Evolutionary conservation across 495 filamentous ascomycete genomes (phyloP).

Genomic region (Neurospora pannonica): DNA sequence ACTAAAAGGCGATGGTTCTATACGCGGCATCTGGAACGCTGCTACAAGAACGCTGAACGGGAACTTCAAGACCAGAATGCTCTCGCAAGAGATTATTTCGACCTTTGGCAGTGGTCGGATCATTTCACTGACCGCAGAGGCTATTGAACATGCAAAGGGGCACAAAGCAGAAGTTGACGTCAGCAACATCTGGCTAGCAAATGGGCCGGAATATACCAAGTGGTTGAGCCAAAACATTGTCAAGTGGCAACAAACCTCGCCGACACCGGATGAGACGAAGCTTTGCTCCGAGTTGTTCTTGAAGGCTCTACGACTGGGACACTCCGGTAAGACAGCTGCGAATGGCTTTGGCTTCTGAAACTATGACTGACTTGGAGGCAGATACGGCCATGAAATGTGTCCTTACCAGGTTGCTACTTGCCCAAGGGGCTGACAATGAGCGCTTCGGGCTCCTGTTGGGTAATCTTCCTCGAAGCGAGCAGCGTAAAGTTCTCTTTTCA

Average conservation of each 20-base stretch:
- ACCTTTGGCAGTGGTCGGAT: constrained; percentile 64
- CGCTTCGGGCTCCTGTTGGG: constrained; percentile 36
- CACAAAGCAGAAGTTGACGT: constrained; percentile 3
- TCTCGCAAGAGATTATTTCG: constrained; percentile 33
- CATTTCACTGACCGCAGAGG: constrained; percentile 65
- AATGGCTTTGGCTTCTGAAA: constrained; percentile 9
- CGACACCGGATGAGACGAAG: constrained; percentile 35
- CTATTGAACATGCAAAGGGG: constrained; percentile 44
- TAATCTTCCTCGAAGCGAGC: constrained; percentile 44
- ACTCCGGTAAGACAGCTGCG: constrained; percentile 45
- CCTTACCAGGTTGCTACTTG: constrained; percentile 36
- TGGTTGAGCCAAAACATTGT: constrained; percentile 70
- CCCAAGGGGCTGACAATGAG: constrained; percentile 16
- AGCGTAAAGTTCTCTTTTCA: constrained; percentile 47
- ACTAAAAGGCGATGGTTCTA: constrained; percentile 44
- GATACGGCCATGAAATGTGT: constrained; percentile 47
- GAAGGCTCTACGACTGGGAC: constrained; percentile 62
- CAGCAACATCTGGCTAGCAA: constrained; percentile 51
- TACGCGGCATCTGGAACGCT: constrained; percentile 42
- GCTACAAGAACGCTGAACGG: constrained; percentile 6
- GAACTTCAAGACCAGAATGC: constrained; percentile 7
- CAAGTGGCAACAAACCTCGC: constrained; percentile 34
- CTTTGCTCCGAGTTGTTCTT: constrained; percentile 51
- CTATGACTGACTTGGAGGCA: constrained; percentile 20
- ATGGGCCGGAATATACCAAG: constrained; percentile 50